phyloP scores from a whole-genome alignment of 2,329 filamentous ascomycete species.

The Cercospora canescens region DNA sequence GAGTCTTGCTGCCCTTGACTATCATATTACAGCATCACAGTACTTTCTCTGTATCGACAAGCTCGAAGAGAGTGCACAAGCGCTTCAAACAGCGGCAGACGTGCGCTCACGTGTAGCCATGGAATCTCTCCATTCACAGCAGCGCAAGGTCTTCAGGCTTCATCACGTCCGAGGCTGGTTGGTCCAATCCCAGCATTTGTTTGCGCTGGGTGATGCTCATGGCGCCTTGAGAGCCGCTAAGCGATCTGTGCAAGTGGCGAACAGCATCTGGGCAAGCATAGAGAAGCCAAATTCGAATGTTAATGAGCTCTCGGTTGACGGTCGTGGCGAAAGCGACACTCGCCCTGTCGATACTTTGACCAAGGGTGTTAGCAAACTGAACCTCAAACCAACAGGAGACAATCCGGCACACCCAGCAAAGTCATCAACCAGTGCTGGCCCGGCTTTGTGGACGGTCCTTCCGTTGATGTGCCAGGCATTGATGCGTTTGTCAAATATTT shows the following conservation, averaged over 20 bases:
- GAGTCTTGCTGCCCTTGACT: conserved; percentile 48
- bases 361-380: conserved; percentile 35
- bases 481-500: conserved; percentile 72
- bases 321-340: conserved; percentile 10
- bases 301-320: conserved; percentile 4
- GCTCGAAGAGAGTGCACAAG: conserved; percentile 17
- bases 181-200: conserved; percentile 27
- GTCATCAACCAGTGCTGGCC: conserved; percentile 51
- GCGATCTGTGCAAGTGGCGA: conserved; percentile 29
- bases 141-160: conserved; percentile 27
- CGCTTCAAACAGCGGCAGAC: conserved; percentile 21
- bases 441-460: conserved; percentile 78
- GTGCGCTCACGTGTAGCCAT: conserved; percentile 20
- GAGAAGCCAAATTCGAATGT: conserved; percentile 16
- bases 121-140: conserved; percentile 18
- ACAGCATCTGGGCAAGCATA: conserved; percentile 30
- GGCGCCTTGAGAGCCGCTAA: conserved; percentile 32
- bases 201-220: conserved; percentile 18
- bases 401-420: not conserved
- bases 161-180: conserved; percentile 32
- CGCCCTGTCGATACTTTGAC: conserved; percentile 20
- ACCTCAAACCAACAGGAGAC: conserved; percentile 38
- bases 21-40: conserved; percentile 25
- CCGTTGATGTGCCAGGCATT: conserved; percentile 71
- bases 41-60: conserved; percentile 26